Base-by-base conservation (phyloP, 2,329 filamentous ascomycete species). In the Magnaporthiopsis poae region DNA sequence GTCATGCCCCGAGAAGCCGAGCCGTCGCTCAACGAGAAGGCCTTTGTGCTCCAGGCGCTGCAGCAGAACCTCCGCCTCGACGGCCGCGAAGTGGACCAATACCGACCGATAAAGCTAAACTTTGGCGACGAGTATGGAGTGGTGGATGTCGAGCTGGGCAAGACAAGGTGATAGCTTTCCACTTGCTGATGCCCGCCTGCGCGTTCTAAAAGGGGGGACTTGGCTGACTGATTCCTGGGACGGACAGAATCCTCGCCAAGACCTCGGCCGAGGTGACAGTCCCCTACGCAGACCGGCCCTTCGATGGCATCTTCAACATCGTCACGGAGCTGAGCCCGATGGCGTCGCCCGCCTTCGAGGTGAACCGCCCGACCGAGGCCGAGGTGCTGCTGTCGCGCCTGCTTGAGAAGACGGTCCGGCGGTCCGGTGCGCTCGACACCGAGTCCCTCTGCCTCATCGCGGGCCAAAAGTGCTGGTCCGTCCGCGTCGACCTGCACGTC, bases 301-400 rank as follows among this genome's bases (percentile, higher is more conserved):
- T 96, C 75, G 95, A 98, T 76, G 95, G 95, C 76, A 86, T 96
- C 77, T 98, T 98, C 81, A 92, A 88, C 71, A 97, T 98, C 75
- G 85, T 88, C 66, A 90, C 93, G 66, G 95, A 98, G 76, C 86
- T 99, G 72, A 92, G 90, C 69, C 92, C 94, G 63, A 96, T 98
- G 88, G 90, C 91, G 35, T 92, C 92, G 62, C 92, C 95, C 18
- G 88, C 90, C 46, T 96, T 96, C 78, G 93, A 97, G 77, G 86
- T 90, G 71, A 91, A 90, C 76, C 86, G 92, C 66, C 90, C 90
- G 63, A 93, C 89, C 69, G 90, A 96, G 72, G 85, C 89, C 66
- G 95, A 98, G 79, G 84, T 93, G 2, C 85, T 96, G 60, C 86
- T 98, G 35, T 92, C 93, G 12, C 88, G 94, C 46, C 85, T 95